phyloP scores from a whole-genome alignment of 192 early-diverging fungal species.

The Backusella macrospora region DNA sequence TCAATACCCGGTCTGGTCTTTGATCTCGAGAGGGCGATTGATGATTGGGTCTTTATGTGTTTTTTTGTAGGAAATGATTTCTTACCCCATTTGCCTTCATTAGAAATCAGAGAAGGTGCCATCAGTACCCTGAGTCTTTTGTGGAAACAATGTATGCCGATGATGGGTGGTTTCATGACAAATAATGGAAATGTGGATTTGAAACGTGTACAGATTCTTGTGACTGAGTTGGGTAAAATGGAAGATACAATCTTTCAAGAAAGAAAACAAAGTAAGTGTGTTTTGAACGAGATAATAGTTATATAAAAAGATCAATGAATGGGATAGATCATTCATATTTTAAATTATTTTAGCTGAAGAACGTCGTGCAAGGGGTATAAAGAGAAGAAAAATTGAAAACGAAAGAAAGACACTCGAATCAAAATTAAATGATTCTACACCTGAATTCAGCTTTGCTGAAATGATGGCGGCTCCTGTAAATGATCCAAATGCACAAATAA shows the following conservation, averaged over 20 bases:
- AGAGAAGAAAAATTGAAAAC: conserved; percentile 40
- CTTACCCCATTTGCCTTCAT: conserved; percentile 89
- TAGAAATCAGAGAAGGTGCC: conserved; percentile 95
- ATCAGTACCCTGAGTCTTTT: conserved; percentile 85
- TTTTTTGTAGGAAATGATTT: conserved; percentile 99
- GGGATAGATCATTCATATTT: neutral
- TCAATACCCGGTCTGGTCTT: conserved; percentile 71
- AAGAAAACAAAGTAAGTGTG: conserved; percentile 58
- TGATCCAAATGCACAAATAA: conserved; percentile 48
- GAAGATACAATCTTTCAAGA: conserved; percentile 81
- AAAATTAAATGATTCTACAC: neutral
- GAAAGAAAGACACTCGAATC: conserved; percentile 18
- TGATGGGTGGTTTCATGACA: conserved; percentile 84
- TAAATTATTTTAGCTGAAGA: conserved; percentile 33
- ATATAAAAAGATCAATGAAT: neutral
- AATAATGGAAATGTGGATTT: conserved; percentile 78
- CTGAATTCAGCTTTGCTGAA: conserved; percentile 40
- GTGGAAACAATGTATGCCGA: conserved; percentile 84
- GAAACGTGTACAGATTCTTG: conserved; percentile 74
- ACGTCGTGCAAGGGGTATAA: conserved; percentile 31
- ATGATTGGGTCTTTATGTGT: conserved; percentile 96
- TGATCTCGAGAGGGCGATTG: conserved; percentile 90
- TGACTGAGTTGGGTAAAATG: conserved; percentile 80
- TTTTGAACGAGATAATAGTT: neutral
- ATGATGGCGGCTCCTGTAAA: conserved; percentile 42